phyloP scores from a whole-genome alignment of 768 basidiomycete species.

The Serendipita sp. region DNA sequence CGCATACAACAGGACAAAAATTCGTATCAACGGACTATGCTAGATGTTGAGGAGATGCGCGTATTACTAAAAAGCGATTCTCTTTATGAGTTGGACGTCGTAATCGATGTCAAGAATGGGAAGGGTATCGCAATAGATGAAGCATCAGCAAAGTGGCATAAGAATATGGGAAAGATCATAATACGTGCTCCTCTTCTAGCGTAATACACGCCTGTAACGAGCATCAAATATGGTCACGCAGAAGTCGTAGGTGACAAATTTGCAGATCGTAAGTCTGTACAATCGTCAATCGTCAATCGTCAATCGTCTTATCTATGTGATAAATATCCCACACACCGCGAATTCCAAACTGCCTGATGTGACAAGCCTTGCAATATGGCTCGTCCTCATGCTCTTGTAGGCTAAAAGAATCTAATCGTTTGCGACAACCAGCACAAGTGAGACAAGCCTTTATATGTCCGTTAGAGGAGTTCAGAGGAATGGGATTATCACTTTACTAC shows the following conservation, averaged over 20 bases:
- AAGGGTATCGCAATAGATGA: not conserved
- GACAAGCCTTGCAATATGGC: constrained; percentile 4
- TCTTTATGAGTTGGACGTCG: not conserved
- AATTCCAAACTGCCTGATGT: not conserved
- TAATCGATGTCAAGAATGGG: not conserved
- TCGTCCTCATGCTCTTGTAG: constrained; percentile 6
- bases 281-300: too few relatives aligned
- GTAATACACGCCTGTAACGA: not conserved
- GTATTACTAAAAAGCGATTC: not conserved
- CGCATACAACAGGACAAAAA: not conserved
- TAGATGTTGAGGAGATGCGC: not conserved
- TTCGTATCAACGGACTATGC: too few relatives aligned
- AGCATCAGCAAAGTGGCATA: not conserved
- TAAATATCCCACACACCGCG: not conserved
- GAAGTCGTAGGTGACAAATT: not conserved
- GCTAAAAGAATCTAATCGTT: constrained; percentile 1
- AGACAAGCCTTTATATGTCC: constrained; percentile 1
- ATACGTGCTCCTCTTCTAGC: not conserved
- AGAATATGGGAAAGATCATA: not conserved
- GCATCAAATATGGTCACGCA: not conserved
- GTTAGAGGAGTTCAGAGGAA: not conserved
- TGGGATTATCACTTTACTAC: not conserved
- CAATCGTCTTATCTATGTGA: too few relatives aligned
- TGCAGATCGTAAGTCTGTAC: not conserved
- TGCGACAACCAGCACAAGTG: not conserved